A percentile compares a stretch with the other conserved stretches of the same genome.
phyloP scores from a whole-genome alignment of 1,139 yeast genomes.

The Sugiyamaella grinbergsii region DNA sequence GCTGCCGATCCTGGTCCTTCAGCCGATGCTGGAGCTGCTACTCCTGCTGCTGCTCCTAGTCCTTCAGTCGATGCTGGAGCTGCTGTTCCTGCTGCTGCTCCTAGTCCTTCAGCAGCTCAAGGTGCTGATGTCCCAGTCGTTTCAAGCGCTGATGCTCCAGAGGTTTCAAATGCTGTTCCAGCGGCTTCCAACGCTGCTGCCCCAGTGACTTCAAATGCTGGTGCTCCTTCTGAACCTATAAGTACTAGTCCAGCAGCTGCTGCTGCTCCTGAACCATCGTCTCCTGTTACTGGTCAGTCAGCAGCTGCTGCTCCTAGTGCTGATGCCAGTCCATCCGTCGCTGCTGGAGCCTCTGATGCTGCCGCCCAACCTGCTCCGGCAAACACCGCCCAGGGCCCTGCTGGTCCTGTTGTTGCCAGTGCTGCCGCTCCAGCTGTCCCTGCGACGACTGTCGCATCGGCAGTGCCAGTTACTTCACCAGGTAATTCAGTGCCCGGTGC shows the following conservation, averaged over 20 bases:
- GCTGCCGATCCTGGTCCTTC: constrained; percentile 2
- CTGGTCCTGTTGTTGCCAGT: neutral
- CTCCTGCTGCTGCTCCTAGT: neutral
- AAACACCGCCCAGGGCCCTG: neutral
- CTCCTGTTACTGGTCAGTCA: neutral
- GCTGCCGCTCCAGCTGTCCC: neutral
- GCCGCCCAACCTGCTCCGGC: constrained; percentile 2
- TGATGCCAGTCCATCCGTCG: neutral
- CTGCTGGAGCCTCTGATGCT: constrained; percentile 7
- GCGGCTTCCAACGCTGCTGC: too few relatives aligned
- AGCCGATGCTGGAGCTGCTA: neutral
- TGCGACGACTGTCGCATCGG: neutral
- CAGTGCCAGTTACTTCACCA: too few relatives aligned
- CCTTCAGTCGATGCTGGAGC: neutral
- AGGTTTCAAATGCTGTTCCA: too few relatives aligned
- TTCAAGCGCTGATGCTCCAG: constrained; percentile 4
- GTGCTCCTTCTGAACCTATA: constrained; percentile 19
- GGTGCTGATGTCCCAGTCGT: neutral
- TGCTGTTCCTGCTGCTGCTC: constrained; percentile 23
- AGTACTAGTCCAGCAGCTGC: neutral
- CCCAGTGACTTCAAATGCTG: constrained; percentile 6
- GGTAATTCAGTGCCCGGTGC: too few relatives aligned
- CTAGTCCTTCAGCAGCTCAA: neutral
- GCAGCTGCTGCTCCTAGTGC: constrained; percentile 2
- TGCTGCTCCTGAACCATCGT: neutral